These are phyloP conservation scores for Kwoniella shivajii DNA, from an alignment of 1,284 basidiomycete genomes.

Conservation along the genomic window DNA sequence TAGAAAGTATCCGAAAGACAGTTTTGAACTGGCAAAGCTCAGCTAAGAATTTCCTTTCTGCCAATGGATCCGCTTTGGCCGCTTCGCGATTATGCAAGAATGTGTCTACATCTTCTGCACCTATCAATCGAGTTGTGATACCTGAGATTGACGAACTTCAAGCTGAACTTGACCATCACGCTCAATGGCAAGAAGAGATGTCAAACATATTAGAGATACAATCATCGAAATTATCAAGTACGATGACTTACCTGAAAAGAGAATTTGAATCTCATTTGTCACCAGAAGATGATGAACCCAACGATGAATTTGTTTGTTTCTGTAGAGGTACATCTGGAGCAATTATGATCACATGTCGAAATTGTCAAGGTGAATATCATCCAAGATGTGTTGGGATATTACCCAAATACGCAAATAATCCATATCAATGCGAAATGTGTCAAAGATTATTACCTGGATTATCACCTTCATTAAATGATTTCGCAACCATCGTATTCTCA, in stretches of 20 bases:
- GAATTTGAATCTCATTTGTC: slow-evolving; percentile 34
- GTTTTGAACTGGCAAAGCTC: slow-evolving; percentile 40
- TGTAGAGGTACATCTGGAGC: slow-evolving; percentile 27
- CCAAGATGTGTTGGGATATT: slow-evolving; percentile 40
- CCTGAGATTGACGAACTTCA: slow-evolving; percentile 45
- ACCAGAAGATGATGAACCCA: slow-evolving; percentile 35
- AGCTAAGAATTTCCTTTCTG: slow-evolving; percentile 25
- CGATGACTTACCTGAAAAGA: slow-evolving; percentile 30
- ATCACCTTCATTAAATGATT: slow-evolving; percentile 32
- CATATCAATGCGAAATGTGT: slow-evolving; percentile 48
- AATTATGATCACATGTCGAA: slow-evolving; percentile 38
- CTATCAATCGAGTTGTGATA: slow-evolving; percentile 31
- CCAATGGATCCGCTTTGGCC: slow-evolving; percentile 25
- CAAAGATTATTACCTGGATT: slow-evolving; percentile 30
- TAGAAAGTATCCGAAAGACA: slow-evolving; percentile 43
- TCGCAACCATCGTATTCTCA: slow-evolving; percentile 24
- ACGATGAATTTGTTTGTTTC: slow-evolving; percentile 33
- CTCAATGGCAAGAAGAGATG: slow-evolving; percentile 29
- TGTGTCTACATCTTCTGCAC: slow-evolving; percentile 29
- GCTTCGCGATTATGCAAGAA: slow-evolving; percentile 40
- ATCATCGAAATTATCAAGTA: slow-evolving; percentile 21
- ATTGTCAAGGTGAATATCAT: slow-evolving; percentile 42
- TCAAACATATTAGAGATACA: slow-evolving; percentile 20
- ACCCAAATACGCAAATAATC: slow-evolving; percentile 23
- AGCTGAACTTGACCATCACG: slow-evolving; percentile 35